Evolutionary conservation across 1,284 basidiomycete species (phyloP).

Genomic region (Naganishia sp.): DNA sequence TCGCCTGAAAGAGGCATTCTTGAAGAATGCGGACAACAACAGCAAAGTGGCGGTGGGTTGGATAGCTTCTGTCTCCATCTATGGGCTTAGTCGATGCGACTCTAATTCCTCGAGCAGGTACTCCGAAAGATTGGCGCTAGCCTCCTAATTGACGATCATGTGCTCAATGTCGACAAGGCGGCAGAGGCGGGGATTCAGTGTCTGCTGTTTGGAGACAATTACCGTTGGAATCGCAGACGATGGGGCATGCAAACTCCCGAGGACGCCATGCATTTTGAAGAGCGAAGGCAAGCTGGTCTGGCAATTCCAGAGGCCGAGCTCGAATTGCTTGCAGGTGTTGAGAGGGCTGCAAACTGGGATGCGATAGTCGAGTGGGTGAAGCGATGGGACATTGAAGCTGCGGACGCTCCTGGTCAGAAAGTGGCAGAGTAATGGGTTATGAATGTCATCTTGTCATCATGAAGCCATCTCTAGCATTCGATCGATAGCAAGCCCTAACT

Average conservation of each 20-base stretch:
- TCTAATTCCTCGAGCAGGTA: slow-evolving; percentile 33
- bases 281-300: slow-evolving; percentile 35
- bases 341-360: slow-evolving; percentile 38
- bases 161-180: slow-evolving; percentile 41
- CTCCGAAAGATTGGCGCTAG: slow-evolving; percentile 43
- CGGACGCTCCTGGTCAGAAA: too few relatives aligned
- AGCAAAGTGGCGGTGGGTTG: slow-evolving; percentile 27
- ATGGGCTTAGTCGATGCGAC: background rate
- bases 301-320: slow-evolving; percentile 35
- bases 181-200: slow-evolving; percentile 38
- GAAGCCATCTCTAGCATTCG: slow-evolving; percentile 38
- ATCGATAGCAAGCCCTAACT: slow-evolving; percentile 86
- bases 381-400: slow-evolving; percentile 38
- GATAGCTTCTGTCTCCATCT: background rate
- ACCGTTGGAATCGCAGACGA: slow-evolving; percentile 39
- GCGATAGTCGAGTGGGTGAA: slow-evolving; percentile 44
- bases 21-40: slow-evolving; percentile 24
- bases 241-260: slow-evolving; percentile 38
- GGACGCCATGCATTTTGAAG: slow-evolving; percentile 41
- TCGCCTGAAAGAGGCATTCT: slow-evolving; percentile 13
- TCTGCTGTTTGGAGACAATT: slow-evolving; percentile 39
- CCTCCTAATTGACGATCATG: slow-evolving; percentile 44
- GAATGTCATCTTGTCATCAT: slow-evolving; percentile 21
- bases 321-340: slow-evolving; percentile 31
- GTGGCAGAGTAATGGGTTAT: background rate